Conservation (phyloP, 2,329 filamentous ascomycete genomes). For the Fusarium tuaranense region DNA sequence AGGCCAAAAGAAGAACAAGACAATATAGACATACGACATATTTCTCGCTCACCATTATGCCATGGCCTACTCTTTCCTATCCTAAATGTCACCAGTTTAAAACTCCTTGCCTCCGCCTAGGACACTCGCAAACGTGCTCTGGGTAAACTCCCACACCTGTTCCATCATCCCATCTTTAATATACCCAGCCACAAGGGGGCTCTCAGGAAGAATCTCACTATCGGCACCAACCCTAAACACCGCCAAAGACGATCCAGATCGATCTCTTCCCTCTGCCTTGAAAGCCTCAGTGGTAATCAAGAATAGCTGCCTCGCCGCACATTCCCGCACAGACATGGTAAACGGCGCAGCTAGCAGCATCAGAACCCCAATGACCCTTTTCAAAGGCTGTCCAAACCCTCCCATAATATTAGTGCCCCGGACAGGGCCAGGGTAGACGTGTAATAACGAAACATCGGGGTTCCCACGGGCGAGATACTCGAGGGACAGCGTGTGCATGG, state of each 20-base stretch:
- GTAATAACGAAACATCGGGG: background rate
- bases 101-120: background rate
- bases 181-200: background rate
- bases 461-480: background rate
- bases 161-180: background rate
- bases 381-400: background rate
- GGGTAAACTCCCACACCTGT: background rate
- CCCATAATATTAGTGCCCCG: background rate
- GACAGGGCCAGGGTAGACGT: background rate
- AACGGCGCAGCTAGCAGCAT: background rate
- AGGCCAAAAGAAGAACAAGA: no score
- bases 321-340: background rate
- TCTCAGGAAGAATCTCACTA: background rate
- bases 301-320: background rate
- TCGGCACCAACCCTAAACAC: background rate
- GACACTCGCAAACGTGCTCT: background rate
- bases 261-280: background rate
- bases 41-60: no score
- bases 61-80: no score
- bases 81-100: background rate
- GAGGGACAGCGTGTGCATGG: background rate
- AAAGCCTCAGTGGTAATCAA: background rate
- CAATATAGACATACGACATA: no score
- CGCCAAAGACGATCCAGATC: background rate
- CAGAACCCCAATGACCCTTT: background rate